Evolutionary conservation across 345 rosid species (phyloP).

Genomic region (Dovyalis caffra): DNA sequence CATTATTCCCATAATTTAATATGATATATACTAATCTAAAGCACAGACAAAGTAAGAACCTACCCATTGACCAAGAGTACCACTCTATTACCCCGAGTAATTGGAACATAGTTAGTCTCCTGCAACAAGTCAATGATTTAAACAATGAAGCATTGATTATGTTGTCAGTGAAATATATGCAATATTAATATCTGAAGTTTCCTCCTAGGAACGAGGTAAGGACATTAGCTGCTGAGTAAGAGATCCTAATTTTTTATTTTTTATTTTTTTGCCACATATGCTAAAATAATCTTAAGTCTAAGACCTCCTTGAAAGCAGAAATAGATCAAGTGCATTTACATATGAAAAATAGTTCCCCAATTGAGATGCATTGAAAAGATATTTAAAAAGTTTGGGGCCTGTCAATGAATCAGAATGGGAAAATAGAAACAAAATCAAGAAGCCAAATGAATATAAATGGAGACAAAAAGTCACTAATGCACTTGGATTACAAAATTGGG

Average conservation of each 20-base stretch:
- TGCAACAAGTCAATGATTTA: conserved; percentile 38
- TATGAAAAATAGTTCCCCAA: not conserved
- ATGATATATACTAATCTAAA: not conserved
- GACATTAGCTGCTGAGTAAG: not conserved
- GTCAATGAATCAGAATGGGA: not conserved
- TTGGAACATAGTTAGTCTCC: conserved; percentile 95
- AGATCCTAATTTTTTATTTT: not conserved
- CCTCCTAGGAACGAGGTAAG: not conserved
- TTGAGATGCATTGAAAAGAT: not conserved
- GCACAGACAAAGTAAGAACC: conserved; percentile 21
- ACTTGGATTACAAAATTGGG: not conserved
- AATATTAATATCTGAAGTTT: not conserved
- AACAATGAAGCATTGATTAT: not conserved
- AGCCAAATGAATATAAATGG: not conserved
- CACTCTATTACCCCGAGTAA: conserved; percentile 85
- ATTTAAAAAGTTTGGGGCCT: not conserved
- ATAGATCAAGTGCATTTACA: not conserved
- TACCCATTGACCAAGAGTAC: conserved; percentile 97
- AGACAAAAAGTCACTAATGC: not conserved
- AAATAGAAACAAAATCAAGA: not conserved
- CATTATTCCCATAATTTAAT: not conserved
- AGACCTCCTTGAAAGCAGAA: not conserved
- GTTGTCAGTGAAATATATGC: not conserved
- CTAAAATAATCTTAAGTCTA: not conserved
- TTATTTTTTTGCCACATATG: not conserved